Conservation (phyloP, 1,284 basidiomycete genomes). For the Boletus smithii region DNA sequence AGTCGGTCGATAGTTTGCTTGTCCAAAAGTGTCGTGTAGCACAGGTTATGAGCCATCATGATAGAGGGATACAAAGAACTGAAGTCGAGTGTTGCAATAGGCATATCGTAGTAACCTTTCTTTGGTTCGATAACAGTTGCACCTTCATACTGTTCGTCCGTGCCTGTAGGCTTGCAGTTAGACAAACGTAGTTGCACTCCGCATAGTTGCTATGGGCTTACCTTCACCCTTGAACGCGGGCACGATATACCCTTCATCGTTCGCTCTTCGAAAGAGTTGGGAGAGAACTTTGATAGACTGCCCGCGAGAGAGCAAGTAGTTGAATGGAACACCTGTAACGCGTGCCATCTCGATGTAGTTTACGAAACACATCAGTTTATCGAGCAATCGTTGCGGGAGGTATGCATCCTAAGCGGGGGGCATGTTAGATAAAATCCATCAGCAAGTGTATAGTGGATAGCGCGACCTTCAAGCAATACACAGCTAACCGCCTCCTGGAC, state of each 20-base stretch:
- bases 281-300: constrained; percentile 97
- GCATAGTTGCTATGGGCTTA: constrained; percentile 22
- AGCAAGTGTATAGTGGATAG: background rate
- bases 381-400: constrained; percentile 87
- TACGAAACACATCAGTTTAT: constrained; percentile 97
- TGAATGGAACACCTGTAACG: constrained; percentile 97
- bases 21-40: constrained; percentile 90
- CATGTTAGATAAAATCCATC: constrained; percentile 1
- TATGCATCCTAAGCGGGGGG: constrained; percentile 76
- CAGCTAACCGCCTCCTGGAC: constrained; percentile 83
- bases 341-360: constrained; percentile 96
- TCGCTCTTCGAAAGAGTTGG: constrained; percentile 87
- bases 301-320: constrained; percentile 85
- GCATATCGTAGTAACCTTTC: constrained; percentile 90
- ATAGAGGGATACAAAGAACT: constrained; percentile 96
- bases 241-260: constrained; percentile 83
- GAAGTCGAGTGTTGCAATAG: constrained; percentile 96
- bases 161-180: constrained; percentile 44
- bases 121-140: constrained; percentile 95
- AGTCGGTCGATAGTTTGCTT: constrained; percentile 75
- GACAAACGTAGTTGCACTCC: background rate
- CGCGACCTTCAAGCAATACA: constrained; percentile 90
- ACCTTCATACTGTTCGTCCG: constrained; percentile 94
- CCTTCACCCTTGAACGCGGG: constrained; percentile 84
- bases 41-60: constrained; percentile 99